These are phyloP conservation scores for Lactarius psammicola DNA, from an alignment of 768 basidiomycete genomes.

Conservation along the genomic window DNA sequence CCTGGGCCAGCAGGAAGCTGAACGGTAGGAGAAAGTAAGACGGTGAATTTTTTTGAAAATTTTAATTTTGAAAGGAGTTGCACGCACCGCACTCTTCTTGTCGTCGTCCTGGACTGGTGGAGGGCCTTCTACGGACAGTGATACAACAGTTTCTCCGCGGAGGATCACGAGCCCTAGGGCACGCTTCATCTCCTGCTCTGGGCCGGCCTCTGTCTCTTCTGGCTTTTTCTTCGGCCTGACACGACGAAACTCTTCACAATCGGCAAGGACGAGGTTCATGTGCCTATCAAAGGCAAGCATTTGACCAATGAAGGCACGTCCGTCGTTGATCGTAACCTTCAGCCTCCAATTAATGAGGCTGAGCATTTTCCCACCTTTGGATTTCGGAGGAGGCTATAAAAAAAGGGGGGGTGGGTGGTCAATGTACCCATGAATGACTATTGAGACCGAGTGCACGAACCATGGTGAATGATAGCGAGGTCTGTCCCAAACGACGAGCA, in stretches of 20 bases:
- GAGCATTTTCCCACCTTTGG: slow-evolving; percentile 98
- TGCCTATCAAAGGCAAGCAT: slow-evolving; percentile 99
- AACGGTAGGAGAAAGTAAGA: slow-evolving; percentile 29
- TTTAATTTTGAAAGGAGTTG: background rate
- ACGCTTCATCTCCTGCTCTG: slow-evolving; percentile 93
- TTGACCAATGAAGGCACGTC: slow-evolving; percentile 92
- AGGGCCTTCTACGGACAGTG: slow-evolving; percentile 91
- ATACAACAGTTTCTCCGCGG: slow-evolving; percentile 95
- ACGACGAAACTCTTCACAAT: slow-evolving; percentile 96
- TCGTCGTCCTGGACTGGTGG: slow-evolving; percentile 90
- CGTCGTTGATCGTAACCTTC: slow-evolving; percentile 96
- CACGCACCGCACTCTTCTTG: slow-evolving; percentile 72
- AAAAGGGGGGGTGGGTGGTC: background rate
- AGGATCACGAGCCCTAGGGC: slow-evolving; percentile 95
- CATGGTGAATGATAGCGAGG: slow-evolving; percentile 26
- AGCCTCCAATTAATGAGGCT: slow-evolving; percentile 96
- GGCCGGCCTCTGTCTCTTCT: slow-evolving; percentile 67
- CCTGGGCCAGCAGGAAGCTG: slow-evolving; percentile 89
- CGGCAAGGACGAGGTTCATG: slow-evolving; percentile 98
- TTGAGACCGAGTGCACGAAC: slow-evolving; percentile 15
- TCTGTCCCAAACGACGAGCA: slow-evolving; percentile 26
- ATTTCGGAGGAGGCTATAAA: slow-evolving; percentile 86
- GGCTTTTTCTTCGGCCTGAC: slow-evolving; percentile 90
- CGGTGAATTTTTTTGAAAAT: background rate
- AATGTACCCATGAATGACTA: background rate